A percentile compares a stretch with the other conserved stretches of the same genome.
Conservation (phyloP, 768 basidiomycete species). For the Naganishia friedmannii region DNA sequence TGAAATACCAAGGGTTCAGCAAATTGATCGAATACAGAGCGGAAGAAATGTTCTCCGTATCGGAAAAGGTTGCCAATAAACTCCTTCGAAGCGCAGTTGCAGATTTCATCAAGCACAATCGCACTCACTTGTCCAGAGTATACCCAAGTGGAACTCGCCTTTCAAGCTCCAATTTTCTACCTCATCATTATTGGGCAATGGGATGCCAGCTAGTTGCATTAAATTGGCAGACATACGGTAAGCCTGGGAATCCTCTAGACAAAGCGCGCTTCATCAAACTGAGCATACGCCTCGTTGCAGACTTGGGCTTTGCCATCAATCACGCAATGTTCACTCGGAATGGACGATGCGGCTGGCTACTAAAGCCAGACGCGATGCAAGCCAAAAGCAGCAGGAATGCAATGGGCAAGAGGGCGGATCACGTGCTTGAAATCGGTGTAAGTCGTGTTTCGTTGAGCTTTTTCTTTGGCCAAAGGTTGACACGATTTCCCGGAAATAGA, state of each 20-base stretch:
- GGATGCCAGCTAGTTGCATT: conserved; percentile 87
- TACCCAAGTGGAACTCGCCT: conserved; percentile 83
- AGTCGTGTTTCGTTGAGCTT: conserved; percentile 31
- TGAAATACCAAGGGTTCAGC: conserved; percentile 88
- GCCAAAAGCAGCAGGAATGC: conserved; percentile 65
- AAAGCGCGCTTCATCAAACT: background rate
- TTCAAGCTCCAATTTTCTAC: conserved; percentile 80
- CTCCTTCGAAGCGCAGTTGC: conserved; percentile 60
- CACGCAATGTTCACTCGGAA: conserved; percentile 93
- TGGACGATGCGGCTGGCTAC: conserved; percentile 80
- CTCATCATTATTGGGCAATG: conserved; percentile 82
- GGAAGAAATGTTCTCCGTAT: conserved; percentile 88
- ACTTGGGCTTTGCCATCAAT: conserved; percentile 86
- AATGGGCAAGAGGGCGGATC: conserved; percentile 59
- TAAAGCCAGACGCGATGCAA: conserved; percentile 78
- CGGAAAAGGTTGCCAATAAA: conserved; percentile 75
- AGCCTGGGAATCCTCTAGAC: conserved; percentile 39
- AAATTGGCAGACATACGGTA: conserved; percentile 97
- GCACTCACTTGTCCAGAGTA: conserved; percentile 73
- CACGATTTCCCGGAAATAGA: conserved; percentile 44
- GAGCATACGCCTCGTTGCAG: conserved; percentile 53
- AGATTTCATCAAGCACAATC: conserved; percentile 76
- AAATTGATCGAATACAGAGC: conserved; percentile 78
- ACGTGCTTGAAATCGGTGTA: conserved; percentile 66
- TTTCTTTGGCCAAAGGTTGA: background rate